Evolutionary conservation across 306 rosid species (phyloP).

Genomic region (Quercus engelmannii): DNA sequence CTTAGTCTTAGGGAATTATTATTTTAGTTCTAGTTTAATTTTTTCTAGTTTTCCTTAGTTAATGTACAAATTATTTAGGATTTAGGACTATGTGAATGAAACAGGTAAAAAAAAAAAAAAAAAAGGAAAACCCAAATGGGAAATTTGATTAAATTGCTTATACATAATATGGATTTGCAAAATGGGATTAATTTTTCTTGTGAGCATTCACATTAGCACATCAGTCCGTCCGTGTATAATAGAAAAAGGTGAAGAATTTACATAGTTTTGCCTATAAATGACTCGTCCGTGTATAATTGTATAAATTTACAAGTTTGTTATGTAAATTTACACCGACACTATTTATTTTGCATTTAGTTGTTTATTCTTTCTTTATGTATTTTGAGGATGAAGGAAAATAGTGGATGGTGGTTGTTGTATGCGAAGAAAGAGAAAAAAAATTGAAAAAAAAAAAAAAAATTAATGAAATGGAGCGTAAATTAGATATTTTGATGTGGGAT

Average conservation of each 20-base stretch:
- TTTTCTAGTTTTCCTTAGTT: neutral
- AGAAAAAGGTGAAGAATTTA: too few species aligned
- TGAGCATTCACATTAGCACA: neutral
- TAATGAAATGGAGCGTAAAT: too few species aligned
- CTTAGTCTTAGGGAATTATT: neutral
- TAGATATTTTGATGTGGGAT: fast-evolving
- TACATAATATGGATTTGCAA: neutral
- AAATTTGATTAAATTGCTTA: neutral
- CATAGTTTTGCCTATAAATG: too few species aligned
- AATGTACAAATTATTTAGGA: neutral
- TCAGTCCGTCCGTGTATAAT: too few species aligned
- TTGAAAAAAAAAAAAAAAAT: too few species aligned
- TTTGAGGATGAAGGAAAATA: fast-evolving
- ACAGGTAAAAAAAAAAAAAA: neutral
- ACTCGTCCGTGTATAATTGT: too few species aligned
- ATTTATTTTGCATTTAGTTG: too few species aligned
- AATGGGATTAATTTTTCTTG: neutral
- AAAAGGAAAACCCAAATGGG: neutral
- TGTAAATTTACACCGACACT: too few species aligned
- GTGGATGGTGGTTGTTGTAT: too few species aligned
- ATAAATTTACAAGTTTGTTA: too few species aligned
- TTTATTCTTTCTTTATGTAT: too few species aligned
- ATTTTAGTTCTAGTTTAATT: neutral
- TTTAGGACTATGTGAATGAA: neutral
- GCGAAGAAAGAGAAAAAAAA: too few species aligned